Evolutionary conservation across 495 filamentous ascomycete genomes (phyloP).

Genomic region (Hypoxylon lienhwacheense): DNA sequence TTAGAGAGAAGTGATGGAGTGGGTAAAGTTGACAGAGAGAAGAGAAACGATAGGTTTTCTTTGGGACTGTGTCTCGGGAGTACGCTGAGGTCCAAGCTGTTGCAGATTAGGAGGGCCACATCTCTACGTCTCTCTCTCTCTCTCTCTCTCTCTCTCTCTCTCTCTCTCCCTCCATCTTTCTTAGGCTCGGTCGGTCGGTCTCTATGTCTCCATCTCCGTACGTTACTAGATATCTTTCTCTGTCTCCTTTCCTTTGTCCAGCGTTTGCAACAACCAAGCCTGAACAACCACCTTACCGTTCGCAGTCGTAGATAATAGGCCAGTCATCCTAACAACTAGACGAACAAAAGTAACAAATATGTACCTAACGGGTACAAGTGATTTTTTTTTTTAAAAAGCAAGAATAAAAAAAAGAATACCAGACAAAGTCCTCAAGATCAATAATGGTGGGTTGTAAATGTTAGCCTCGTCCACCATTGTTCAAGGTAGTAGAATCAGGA

Average conservation of each 20-base stretch:
- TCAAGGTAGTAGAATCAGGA: slow-evolving; percentile 3
- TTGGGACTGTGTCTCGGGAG: slow-evolving; percentile 47
- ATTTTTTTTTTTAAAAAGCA: too few relatives aligned
- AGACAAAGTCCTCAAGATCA: slow-evolving; percentile 20
- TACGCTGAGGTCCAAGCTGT: slow-evolving; percentile 40
- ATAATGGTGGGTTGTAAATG: slow-evolving; percentile 22
- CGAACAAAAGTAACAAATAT: slow-evolving; percentile 20
- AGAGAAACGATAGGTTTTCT: slow-evolving; percentile 18
- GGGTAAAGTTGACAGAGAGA: slow-evolving; percentile 6
- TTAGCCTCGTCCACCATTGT: slow-evolving; percentile 19
- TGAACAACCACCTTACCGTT: slow-evolving; percentile 27
- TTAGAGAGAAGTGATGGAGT: slow-evolving; percentile 3
- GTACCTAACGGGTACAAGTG: too few relatives aligned
- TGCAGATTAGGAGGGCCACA: slow-evolving; percentile 34
- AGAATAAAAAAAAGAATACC: too few relatives aligned
- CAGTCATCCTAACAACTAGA: slow-evolving; percentile 11
- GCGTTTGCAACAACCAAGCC: slow-evolving; percentile 42
- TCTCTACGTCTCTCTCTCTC: slow-evolving; percentile 12
- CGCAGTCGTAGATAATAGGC: slow-evolving; percentile 25
- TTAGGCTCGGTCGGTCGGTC: too few relatives aligned
- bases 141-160: slow-evolving; percentile 3
- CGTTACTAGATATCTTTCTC: too few relatives aligned
- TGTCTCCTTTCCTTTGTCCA: slow-evolving; percentile 34
- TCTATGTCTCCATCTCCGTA: too few relatives aligned
- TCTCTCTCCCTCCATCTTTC: too few relatives aligned